Evolutionary conservation across 1,284 basidiomycete genomes (phyloP).

Genomic region (Marasmius sp.): DNA sequence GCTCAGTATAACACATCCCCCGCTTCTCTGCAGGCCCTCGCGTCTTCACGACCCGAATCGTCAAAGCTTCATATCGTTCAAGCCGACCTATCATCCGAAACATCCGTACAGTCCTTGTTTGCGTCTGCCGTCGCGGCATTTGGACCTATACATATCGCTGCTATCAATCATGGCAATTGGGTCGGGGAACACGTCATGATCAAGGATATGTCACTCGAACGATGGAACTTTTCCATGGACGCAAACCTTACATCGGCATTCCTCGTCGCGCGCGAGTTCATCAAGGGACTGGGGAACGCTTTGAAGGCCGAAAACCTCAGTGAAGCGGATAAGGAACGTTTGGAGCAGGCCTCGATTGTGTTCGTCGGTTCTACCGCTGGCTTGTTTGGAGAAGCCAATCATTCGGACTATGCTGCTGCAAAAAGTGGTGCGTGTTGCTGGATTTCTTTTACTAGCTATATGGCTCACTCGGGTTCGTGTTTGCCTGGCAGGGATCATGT

Average conservation of each 20-base stretch:
- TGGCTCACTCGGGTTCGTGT: not conserved
- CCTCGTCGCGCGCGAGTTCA: constrained; percentile 61
- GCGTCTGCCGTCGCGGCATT: constrained; percentile 35
- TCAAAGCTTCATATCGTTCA: constrained; percentile 41
- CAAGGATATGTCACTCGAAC: constrained; percentile 57
- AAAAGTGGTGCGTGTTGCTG: constrained; percentile 47
- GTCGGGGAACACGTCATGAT: constrained; percentile 46
- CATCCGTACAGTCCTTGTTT: constrained; percentile 47
- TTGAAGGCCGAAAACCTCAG: constrained; percentile 32
- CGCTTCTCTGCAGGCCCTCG: constrained; percentile 45
- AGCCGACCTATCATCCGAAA: constrained; percentile 60
- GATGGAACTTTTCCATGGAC: constrained; percentile 63
- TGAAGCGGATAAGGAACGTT: not conserved
- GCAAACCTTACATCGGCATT: constrained; percentile 71
- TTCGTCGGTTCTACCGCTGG: constrained; percentile 73
- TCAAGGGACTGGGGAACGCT: constrained; percentile 46
- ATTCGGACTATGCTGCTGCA: constrained; percentile 60
- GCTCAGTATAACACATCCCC: constrained; percentile 69
- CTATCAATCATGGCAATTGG: constrained; percentile 69
- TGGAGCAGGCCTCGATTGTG: constrained; percentile 55
- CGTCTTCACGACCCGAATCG: constrained; percentile 29
- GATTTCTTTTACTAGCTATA: not conserved
- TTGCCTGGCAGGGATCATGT: constrained; percentile 60
- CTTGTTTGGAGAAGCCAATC: constrained; percentile 68
- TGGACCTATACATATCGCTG: constrained; percentile 51